Conservation (phyloP, 805 yeast genomes). For the Tanozyma kutaoensis region DNA sequence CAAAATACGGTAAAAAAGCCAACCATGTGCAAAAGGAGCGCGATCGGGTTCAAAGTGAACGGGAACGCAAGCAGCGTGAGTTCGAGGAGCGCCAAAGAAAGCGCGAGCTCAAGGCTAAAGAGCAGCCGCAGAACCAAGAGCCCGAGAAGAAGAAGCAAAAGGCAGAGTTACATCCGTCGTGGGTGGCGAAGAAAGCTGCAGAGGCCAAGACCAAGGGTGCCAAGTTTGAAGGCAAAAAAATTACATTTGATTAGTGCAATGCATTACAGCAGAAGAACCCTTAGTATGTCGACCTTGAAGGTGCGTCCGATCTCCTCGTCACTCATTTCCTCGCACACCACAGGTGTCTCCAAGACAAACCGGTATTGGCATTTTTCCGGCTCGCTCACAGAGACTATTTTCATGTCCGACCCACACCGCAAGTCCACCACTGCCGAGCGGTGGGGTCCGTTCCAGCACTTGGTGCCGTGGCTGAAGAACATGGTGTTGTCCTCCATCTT, state of each 20-base stretch:
- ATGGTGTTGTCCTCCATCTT: conserved; percentile 12
- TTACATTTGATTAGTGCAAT: conserved; percentile 56
- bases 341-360: conserved; percentile 34
- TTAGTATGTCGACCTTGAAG: conserved; percentile 7
- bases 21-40: conserved; percentile 62
- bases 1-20: conserved; percentile 76
- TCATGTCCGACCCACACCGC: conserved; percentile 49
- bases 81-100: conserved; percentile 61
- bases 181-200: conserved; percentile 80
- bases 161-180: conserved; percentile 73
- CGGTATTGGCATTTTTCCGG: conserved; percentile 80
- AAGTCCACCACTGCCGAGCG: conserved; percentile 56
- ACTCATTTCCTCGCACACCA: conserved; percentile 22
- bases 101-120: conserved; percentile 40
- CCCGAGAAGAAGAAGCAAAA: conserved; percentile 3
- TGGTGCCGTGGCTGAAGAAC: conserved; percentile 50
- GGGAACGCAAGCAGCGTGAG: conserved; percentile 47
- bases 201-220: conserved; percentile 53
- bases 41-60: conserved; percentile 38
- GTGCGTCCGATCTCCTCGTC: conserved; percentile 4
- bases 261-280: too few relatives aligned
- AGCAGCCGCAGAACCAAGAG: conserved; percentile 14
- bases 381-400: conserved; percentile 60
- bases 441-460: conserved; percentile 91
- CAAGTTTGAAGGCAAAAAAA: conserved; percentile 76